phyloP scores from a whole-genome alignment of 257 asterid genomes.

The Gentiana straminea region DNA sequence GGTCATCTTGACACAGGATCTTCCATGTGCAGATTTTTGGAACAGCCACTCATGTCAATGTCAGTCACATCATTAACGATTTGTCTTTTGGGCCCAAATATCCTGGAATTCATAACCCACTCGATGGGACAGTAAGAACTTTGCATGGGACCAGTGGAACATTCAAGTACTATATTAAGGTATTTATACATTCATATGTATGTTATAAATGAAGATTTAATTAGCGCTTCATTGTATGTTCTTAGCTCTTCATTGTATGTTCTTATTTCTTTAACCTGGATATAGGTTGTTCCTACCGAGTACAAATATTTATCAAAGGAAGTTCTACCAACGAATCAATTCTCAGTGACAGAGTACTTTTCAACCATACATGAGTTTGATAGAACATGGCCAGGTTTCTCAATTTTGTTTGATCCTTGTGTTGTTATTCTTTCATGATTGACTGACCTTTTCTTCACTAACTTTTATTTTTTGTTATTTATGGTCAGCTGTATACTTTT shows the following conservation, averaged over 20 bases:
- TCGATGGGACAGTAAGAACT: constrained; percentile 75
- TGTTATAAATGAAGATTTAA: background rate
- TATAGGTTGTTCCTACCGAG: constrained; percentile 95
- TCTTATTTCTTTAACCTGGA: constrained; percentile 11
- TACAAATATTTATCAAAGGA: constrained; percentile 77
- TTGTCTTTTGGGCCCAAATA: constrained; percentile 94
- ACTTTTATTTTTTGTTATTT: too few species aligned
- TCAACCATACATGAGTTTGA: constrained; percentile 70
- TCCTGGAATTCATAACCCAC: constrained; percentile 97
- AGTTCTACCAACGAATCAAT: constrained; percentile 84
- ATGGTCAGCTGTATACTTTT: constrained; percentile 73
- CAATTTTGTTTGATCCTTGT: background rate
- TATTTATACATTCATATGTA: constrained; percentile 9
- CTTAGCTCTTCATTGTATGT: background rate
- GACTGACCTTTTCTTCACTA: too few species aligned
- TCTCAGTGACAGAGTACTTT: constrained; percentile 90
- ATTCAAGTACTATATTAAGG: constrained; percentile 98
- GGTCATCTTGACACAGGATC: constrained; percentile 4
- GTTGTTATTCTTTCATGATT: too few species aligned
- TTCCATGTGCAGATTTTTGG: constrained; percentile 67
- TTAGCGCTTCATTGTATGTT: background rate
- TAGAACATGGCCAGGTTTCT: constrained; percentile 87
- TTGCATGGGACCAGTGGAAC: constrained; percentile 88
- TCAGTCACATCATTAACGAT: constrained; percentile 90
- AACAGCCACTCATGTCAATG: constrained; percentile 80